Percentiles rank a stretch among this genome's conserved stretches.
These are phyloP conservation scores for Podospora pseudocomata DNA, from an alignment of 495 filamentous ascomycete genomes.

Conservation along the genomic window DNA sequence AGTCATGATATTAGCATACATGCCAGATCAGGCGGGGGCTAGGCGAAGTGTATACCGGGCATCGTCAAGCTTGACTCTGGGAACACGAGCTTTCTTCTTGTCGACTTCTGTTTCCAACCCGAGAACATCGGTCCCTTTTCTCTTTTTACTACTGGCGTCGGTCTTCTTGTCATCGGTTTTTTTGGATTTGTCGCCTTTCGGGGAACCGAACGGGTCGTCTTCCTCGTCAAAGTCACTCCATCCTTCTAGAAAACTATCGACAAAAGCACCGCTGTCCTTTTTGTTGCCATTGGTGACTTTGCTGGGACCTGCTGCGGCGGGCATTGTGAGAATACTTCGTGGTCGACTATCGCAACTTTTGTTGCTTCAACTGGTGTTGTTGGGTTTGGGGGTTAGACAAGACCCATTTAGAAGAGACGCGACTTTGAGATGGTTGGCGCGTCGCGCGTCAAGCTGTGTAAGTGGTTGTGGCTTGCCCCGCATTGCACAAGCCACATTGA, in stretches of 20 bases:
- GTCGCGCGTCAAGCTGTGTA: conserved; percentile 10
- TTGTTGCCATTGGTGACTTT: neutral
- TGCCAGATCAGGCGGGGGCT: neutral
- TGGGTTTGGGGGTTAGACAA: neutral
- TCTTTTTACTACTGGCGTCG: conserved; percentile 29
- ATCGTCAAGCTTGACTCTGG: conserved; percentile 84
- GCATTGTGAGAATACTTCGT: neutral
- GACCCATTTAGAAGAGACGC: neutral
- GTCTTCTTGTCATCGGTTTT: conserved; percentile 13
- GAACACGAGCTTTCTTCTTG: conserved; percentile 63
- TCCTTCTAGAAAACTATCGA: conserved; percentile 5
- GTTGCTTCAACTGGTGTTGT: neutral
- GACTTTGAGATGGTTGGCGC: neutral
- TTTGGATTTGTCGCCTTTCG: conserved; percentile 2
- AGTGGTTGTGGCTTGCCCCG: conserved; percentile 15
- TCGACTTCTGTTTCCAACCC: conserved; percentile 87
- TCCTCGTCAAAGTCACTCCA: conserved; percentile 30
- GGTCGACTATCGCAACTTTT: neutral
- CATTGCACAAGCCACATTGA: neutral
- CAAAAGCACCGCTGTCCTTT: neutral
- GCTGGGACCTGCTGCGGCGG: neutral
- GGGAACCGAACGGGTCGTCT: conserved; percentile 34
- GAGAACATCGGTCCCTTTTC: conserved; percentile 44
- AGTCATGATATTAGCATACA: conserved; percentile 9
- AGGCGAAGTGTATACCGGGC: conserved; percentile 47